Evolutionary conservation across 345 rosid genomes (phyloP), one percentile per base, ranked within the genome.

Genomic region (Pistacia vera): DNA sequence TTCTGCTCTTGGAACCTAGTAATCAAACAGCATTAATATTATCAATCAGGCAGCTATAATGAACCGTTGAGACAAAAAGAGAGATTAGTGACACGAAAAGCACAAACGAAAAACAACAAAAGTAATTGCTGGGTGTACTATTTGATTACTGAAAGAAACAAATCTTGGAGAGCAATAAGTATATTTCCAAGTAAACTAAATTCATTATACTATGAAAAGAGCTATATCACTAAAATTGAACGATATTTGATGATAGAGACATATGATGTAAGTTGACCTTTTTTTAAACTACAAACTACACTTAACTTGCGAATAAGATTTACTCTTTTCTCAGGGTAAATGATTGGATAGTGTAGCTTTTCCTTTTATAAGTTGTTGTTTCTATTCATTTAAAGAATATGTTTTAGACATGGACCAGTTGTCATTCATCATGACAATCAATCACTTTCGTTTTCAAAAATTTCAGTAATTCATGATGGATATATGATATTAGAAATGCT

Each of bases 1-100:
- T 84, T 96, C 99, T 65, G 97, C 99, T 71, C 94, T 94, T 78
- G 90, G 97, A 81, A 97, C 84, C 99, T 96, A 84, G 77, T 76
- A 74, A 77, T 61, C 20, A 36, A 59, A 38, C 8, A 8, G 54
- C 20, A 75, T 54, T 51, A 49, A 20, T 74, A 30, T 5, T 3
- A 36, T 51, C 8, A 6, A 41, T 41, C 46, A 41, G 46, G 35
- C 18, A 30, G 60, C 81, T 48, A 71, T 4, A 52, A 11, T 52
- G 71, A 52, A 67, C 6, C 48, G 13, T 25, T 38, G 70, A 22
- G 33, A 54, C 66, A 28, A 30, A 67, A 67, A 48, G 35, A 46
- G 36, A 11, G 57, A 22, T 22, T 28, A 67, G 8, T 18, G 41
- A 35, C 33, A 67, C 1, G 28, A 66, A 68, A 25, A 46, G 48